A percentile compares a stretch with the other conserved stretches of the same genome.
Conservation (phyloP, 176 grass and related monocot species). For the Thalia dealbata region DNA sequence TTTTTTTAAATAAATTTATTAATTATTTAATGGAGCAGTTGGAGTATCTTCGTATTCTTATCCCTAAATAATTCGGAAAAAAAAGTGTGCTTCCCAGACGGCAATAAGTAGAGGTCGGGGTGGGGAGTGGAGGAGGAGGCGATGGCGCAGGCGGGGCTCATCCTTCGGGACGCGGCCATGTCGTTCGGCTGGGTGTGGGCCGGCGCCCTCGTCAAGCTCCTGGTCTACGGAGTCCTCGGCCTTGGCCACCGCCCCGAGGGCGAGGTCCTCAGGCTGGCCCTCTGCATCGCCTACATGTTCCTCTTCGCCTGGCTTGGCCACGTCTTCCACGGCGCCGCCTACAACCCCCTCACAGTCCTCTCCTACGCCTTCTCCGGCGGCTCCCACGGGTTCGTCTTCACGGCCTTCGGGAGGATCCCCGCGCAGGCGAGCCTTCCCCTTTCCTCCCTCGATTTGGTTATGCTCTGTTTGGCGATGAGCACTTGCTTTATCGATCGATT, state of each 20-base stretch:
- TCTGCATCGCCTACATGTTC: slow-evolving; percentile 86
- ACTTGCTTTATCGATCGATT: not conserved
- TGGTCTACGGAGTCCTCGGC: slow-evolving; percentile 44
- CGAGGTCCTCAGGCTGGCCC: slow-evolving; percentile 58
- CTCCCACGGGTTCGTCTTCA: slow-evolving; percentile 40
- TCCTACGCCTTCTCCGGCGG: slow-evolving; percentile 45
- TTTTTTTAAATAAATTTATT: no score
- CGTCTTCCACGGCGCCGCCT: slow-evolving; percentile 53
- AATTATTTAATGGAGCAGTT: no score
- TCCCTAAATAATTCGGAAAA: no score
- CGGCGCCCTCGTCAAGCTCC: slow-evolving; percentile 67
- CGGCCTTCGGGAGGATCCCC: slow-evolving; percentile 61
- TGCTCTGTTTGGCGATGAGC: not conserved
- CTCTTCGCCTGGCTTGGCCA: slow-evolving; percentile 71
- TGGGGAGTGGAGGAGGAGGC: not conserved
- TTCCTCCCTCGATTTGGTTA: not conserved
- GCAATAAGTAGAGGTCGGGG: not conserved
- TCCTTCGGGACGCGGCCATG: slow-evolving; percentile 42
- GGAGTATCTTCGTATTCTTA: no score
- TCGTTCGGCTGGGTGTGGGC: slow-evolving; percentile 77
- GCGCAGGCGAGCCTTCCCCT: slow-evolving; percentile 43
- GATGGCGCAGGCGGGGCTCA: slow-evolving; percentile 1
- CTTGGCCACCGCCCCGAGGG: slow-evolving; percentile 36
- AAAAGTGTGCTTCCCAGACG: not conserved
- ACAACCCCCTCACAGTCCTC: slow-evolving; percentile 77